A percentile compares a stretch with the other conserved stretches of the same genome.
These are phyloP conservation scores for Macaranga tanarius DNA, from an alignment of 441 rosid genomes.

Conservation along the genomic window DNA sequence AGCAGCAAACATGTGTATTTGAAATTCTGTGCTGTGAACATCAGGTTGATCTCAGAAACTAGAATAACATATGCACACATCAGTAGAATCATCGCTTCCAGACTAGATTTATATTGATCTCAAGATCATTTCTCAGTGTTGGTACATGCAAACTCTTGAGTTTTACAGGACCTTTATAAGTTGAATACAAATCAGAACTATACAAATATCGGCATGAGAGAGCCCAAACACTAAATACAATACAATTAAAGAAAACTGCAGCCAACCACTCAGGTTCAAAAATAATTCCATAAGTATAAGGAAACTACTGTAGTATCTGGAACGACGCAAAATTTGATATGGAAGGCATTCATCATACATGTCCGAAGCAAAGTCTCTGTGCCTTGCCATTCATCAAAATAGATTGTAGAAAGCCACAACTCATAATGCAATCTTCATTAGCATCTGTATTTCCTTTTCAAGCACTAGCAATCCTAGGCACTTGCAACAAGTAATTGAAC, in stretches of 20 bases:
- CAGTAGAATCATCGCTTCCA: too few relatives aligned
- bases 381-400: too few relatives aligned
- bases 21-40: too few relatives aligned
- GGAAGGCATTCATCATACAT: neutral
- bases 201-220: neutral
- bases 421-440: too few relatives aligned
- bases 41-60: too few relatives aligned
- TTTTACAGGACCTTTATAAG: too few relatives aligned
- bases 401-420: too few relatives aligned
- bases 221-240: neutral
- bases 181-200: neutral
- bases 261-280: slow-evolving; percentile 9
- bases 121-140: neutral
- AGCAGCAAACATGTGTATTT: too few relatives aligned
- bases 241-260: neutral
- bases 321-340: slow-evolving; percentile 14
- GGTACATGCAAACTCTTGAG: neutral
- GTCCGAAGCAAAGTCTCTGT: too few relatives aligned
- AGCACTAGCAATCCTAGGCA: slow-evolving; percentile 10
- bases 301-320: neutral
- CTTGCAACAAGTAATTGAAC: neutral
- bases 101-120: too few relatives aligned
- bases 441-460: neutral
- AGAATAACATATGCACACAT: too few relatives aligned
- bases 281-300: neutral